Evolutionary conservation across 2,329 filamentous ascomycete species (phyloP).

Genomic region (Trichoderma koningii): DNA sequence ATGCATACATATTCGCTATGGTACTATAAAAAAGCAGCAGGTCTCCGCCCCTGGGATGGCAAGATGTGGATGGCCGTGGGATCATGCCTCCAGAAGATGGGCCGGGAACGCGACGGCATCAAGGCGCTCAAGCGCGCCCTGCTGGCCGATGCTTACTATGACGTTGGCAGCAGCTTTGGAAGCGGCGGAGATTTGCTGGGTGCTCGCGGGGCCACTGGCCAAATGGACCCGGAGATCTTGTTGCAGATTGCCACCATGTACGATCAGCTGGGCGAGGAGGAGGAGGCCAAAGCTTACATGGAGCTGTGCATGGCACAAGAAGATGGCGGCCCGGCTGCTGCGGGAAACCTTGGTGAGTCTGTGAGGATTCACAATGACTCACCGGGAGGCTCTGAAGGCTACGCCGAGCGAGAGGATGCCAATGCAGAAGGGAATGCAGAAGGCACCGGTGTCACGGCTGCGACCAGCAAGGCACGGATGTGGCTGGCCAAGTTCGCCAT

Average conservation of each 20-base stretch:
- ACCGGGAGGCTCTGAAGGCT: conserved; percentile 44
- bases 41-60: conserved; percentile 89
- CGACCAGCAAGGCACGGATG: conserved; percentile 88
- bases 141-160: conserved; percentile 83
- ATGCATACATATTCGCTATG: conserved; percentile 97
- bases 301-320: conserved; percentile 93
- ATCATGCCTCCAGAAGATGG: conserved; percentile 87
- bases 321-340: conserved; percentile 62
- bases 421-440: conserved; percentile 42
- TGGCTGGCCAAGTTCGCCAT: conserved; percentile 89
- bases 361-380: conserved; percentile 60
- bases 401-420: conserved; percentile 39
- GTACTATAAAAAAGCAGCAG: conserved; percentile 95
- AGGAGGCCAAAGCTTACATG: conserved; percentile 90
- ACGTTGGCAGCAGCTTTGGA: conserved; percentile 60
- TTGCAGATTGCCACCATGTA: conserved; percentile 89
- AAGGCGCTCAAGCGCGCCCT: conserved; percentile 92
- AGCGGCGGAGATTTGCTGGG: conserved; percentile 49
- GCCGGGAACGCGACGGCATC: conserved; percentile 83
- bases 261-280: conserved; percentile 73
- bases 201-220: conserved; percentile 52
- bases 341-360: conserved; percentile 49
- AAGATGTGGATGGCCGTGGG: conserved; percentile 99
- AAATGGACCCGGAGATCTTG: conserved; percentile 87
- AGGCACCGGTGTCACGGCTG: conserved; percentile 82